Base-by-base conservation (phyloP, 495 filamentous ascomycete species). In the Pseudevernia furfuracea region DNA sequence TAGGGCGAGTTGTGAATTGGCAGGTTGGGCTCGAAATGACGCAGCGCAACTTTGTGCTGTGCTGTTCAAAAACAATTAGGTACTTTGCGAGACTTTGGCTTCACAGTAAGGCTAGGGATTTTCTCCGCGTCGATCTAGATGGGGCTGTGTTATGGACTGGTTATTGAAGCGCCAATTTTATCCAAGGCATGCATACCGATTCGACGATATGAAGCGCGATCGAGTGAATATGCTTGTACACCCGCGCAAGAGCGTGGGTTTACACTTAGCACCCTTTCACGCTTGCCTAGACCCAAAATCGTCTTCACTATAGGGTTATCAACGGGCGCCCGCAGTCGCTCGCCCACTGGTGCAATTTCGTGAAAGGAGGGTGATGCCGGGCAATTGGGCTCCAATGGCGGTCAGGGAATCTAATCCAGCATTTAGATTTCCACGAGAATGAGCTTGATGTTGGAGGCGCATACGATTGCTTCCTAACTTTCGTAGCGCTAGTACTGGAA, bases 351-450 rank as follows among this genome's bases (percentile, higher is more conserved):
- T 30, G 56, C 34, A 34, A 46, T 56, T 60, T 57, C 32, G 58
- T 60, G 56, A 62, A 62, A 55, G 67, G 21, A 61, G 61, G 56
- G 64, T 69, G 67, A 43, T 36, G 66, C 67, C 61, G 57, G 62
- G 43, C 62, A 59, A 65, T 66, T 66, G 67, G 67, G 67, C 64
- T 65, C 63, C 66, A 68, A 68, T 68, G 62, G 63, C 59, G 62
- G 62, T 64, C 62, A 64, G 56, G 52, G 56, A 39, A 64, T 55
- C 46, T 48, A 57, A 38, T 52, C 56, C 44, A 64, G 55, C 38
- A 55, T 64, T 64, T 58, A 57, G 53, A 58, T 49, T 64, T 58
- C 62, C 56, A 39, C 44, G 58, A 59, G 43, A 58, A 57, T 30
- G 34, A 58, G 61, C 59, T 65, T 62, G 55, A 58, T 55, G 46